Base-by-base conservation (phyloP, 192 early-diverging fungal species). In the Spizellomyces punctatus region DNA sequence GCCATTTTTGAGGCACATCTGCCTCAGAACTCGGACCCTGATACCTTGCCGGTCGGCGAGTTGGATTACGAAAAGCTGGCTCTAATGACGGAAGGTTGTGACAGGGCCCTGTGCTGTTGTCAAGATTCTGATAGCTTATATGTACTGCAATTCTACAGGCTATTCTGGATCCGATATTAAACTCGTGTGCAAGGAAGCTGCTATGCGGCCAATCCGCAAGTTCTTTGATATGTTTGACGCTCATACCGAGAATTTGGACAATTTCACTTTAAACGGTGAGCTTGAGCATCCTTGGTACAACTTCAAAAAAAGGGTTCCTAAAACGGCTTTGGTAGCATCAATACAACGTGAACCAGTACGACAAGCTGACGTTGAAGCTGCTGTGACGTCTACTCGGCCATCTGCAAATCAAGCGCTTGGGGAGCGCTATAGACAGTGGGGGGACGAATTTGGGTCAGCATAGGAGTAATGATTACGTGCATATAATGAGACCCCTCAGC, bases 141-240 rank as follows among this genome's bases (percentile, higher is more conserved):
- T 4, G 50, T 12, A 54, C 4, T 36, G 27, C 27, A 36, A 17
- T 22, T 22, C 27, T 19, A 12, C 45, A 78, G 84, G 83, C 16
- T 88, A 86, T 54, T 83, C 82, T 6, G 84, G 86, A 0, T 73
- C 78, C 2, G 86, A 88, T 60, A 86, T 88, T 36, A 81, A 85
- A 19, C 65, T 86, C 17, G 81, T 88, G 5, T 83, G 84, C 67
- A 79, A 83, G 57, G 86, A 88, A 63, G 80, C 86, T 0, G 80
- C 82, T 4, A 88, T 88, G 86, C 63, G 76, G 27, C 84, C 86
- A 17, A 49, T 88, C 44, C 62, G 86, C 10, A 62, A 74, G 54
- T 43, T 87, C 27, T 83, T 87, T 78, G 78, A 85, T 16, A 19
- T 54, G 52, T 65, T 86, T 41, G 86, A 87, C 46, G 36, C 21